phyloP scores from a whole-genome alignment of 495 filamentous ascomycete genomes.

The Aspergillus olivimuriae region DNA sequence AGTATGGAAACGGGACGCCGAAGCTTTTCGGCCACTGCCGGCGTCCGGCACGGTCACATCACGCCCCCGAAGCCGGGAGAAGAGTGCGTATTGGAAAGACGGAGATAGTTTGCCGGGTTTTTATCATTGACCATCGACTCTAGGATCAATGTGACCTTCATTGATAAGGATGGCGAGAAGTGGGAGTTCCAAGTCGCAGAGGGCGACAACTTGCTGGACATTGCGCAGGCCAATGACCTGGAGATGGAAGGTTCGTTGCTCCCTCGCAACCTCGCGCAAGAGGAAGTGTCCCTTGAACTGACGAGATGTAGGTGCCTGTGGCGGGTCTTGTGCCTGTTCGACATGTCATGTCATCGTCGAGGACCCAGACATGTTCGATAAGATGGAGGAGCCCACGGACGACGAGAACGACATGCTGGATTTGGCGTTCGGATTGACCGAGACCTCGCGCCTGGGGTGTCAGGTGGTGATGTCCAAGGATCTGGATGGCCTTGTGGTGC shows the following conservation, averaged over 20 bases:
- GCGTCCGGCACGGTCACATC: conserved; percentile 66
- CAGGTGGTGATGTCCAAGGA: conserved; percentile 89
- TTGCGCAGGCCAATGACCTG: conserved; percentile 88
- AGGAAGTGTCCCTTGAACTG: neutral
- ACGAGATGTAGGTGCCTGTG: conserved; percentile 89
- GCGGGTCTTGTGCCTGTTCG: conserved; percentile 92
- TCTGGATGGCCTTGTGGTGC: conserved; percentile 78
- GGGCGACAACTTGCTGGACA: conserved; percentile 89
- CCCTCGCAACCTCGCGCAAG: neutral
- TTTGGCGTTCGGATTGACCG: conserved; percentile 88
- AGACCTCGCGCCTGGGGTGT: conserved; percentile 93
- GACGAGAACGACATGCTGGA: conserved; percentile 99
- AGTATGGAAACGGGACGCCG: conserved; percentile 34
- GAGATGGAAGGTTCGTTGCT: conserved; percentile 86
- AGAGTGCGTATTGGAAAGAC: conserved; percentile 56
- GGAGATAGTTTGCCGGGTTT: conserved; percentile 3
- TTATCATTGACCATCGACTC: too few species aligned
- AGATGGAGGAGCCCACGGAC: conserved; percentile 86
- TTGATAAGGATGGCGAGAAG: conserved; percentile 82
- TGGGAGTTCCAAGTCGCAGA: conserved; percentile 71
- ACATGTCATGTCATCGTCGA: conserved; percentile 95
- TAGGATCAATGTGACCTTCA: conserved; percentile 84
- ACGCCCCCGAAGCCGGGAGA: conserved; percentile 85
- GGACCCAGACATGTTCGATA: conserved; percentile 77
- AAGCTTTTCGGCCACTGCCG: conserved; percentile 59